phyloP scores from a whole-genome alignment of 495 filamentous ascomycete genomes.

The Pyrenula massariospora region DNA sequence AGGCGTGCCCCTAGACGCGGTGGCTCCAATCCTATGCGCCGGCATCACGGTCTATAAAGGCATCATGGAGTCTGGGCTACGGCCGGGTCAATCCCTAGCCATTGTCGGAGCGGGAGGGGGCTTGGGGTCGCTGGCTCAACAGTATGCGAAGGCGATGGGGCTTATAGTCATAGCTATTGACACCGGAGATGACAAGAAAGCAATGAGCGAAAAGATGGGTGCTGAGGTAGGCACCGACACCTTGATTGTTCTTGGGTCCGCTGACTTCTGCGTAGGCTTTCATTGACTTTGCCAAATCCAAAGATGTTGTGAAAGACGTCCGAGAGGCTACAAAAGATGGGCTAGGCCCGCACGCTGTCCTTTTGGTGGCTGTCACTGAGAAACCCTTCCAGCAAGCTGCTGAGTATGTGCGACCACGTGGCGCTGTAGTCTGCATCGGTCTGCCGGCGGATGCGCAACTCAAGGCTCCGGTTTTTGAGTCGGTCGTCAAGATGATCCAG shows the following conservation, averaged over 20 bases:
- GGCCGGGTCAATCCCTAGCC: conserved; percentile 68
- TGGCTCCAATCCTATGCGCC: conserved; percentile 74
- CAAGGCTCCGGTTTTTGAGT: conserved; percentile 73
- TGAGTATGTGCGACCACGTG: conserved; percentile 70
- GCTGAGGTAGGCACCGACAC: conserved; percentile 23
- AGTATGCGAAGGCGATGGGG: conserved; percentile 88
- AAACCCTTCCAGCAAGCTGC: conserved; percentile 91
- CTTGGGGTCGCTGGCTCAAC: conserved; percentile 67
- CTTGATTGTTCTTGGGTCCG: not conserved
- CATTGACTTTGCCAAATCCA: conserved; percentile 63
- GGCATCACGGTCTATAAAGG: conserved; percentile 93
- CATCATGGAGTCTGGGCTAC: conserved; percentile 66
- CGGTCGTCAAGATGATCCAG: conserved; percentile 76
- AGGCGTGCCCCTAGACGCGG: conserved; percentile 58
- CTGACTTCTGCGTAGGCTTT: conserved; percentile 29
- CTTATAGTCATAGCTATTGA: conserved; percentile 69
- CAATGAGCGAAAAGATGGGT: conserved; percentile 57
- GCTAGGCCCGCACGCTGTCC: conserved; percentile 75
- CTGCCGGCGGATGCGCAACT: conserved; percentile 69
- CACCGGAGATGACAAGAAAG: conserved; percentile 62
- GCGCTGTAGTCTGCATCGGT: conserved; percentile 74
- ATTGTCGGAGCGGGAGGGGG: conserved; percentile 87
- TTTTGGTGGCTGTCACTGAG: conserved; percentile 75
- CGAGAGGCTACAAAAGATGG: conserved; percentile 66
- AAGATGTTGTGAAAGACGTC: conserved; percentile 73